Evolutionary conservation across 805 yeast species (phyloP).

Genomic region (Saturnispora ahearnii): DNA sequence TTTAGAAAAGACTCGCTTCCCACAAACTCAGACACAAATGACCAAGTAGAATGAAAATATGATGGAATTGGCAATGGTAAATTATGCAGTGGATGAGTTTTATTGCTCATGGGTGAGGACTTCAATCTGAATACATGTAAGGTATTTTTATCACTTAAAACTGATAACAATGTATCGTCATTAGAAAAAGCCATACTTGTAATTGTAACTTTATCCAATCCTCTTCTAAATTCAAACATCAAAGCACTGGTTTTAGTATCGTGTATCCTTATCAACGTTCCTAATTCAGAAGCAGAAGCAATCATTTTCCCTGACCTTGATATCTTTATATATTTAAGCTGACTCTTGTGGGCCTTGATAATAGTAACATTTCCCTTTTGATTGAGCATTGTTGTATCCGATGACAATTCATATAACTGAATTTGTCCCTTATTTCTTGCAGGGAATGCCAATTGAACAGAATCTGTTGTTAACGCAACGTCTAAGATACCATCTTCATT

Average conservation of each 20-base stretch:
- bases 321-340: conserved; percentile 53
- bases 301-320: conserved; percentile 56
- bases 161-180: conserved; percentile 67
- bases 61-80: conserved; percentile 43
- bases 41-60: conserved; percentile 82
- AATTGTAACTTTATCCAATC: conserved; percentile 74
- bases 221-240: conserved; percentile 81
- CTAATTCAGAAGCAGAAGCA: conserved; percentile 76
- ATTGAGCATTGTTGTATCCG: background rate
- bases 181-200: conserved; percentile 81
- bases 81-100: conserved; percentile 49
- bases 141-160: conserved; percentile 81
- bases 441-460: conserved; percentile 59
- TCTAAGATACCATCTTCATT: conserved; percentile 61
- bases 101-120: conserved; percentile 17
- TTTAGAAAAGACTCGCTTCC: conserved; percentile 24
- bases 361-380: conserved; percentile 41
- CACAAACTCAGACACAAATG: conserved; percentile 66
- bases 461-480: conserved; percentile 18
- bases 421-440: conserved; percentile 69
- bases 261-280: conserved; percentile 71
- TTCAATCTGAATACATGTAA: conserved; percentile 63
- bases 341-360: conserved; percentile 68
- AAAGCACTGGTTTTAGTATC: conserved; percentile 60
- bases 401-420: conserved; percentile 64